Evolutionary conservation across 2,329 filamentous ascomycete genomes (phyloP).

Genomic region (Colletotrichum lini): DNA sequence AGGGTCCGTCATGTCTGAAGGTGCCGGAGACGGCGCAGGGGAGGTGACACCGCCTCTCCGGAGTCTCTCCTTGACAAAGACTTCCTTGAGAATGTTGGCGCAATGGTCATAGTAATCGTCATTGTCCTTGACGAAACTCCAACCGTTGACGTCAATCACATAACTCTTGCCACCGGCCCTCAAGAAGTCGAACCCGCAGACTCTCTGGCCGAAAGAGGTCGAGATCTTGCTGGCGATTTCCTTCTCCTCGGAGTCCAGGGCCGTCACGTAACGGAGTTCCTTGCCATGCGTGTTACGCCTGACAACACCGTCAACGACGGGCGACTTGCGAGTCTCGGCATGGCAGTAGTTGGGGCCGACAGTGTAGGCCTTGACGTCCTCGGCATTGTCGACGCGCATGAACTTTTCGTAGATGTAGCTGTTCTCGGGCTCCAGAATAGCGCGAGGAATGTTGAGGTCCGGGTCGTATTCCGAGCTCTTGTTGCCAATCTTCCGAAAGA

Average conservation of each 20-base stretch:
- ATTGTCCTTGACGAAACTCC: slow-evolving; percentile 99
- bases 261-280: slow-evolving; percentile 94
- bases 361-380: slow-evolving; percentile 99
- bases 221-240: slow-evolving; percentile 92
- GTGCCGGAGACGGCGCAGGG: slow-evolving; percentile 64
- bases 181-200: slow-evolving; percentile 95
- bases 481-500: slow-evolving; percentile 98
- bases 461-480: slow-evolving; percentile 97
- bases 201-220: slow-evolving; percentile 90
- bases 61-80: slow-evolving; percentile 86
- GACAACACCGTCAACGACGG: slow-evolving; percentile 95
- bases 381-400: slow-evolving; percentile 94
- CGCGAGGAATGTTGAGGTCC: slow-evolving; percentile 81
- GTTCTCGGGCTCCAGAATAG: slow-evolving; percentile 82
- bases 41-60: slow-evolving; percentile 73
- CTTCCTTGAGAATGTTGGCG: slow-evolving; percentile 86
- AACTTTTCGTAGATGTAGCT: slow-evolving; percentile 99
- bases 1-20: slow-evolving; percentile 57
- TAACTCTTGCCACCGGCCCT: slow-evolving; percentile 91
- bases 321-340: slow-evolving; percentile 96
- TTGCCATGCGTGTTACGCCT: slow-evolving; percentile 97
- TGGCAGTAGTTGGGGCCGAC: slow-evolving; percentile 95
- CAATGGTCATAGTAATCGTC: slow-evolving; percentile 98
- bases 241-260: slow-evolving; percentile 83
- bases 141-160: slow-evolving; percentile 98